Percentiles rank a stretch among this genome's conserved stretches.
Evolutionary conservation across 2,329 filamentous ascomycete species (phyloP).

Genomic region (Ceratocystis huliohia): DNA sequence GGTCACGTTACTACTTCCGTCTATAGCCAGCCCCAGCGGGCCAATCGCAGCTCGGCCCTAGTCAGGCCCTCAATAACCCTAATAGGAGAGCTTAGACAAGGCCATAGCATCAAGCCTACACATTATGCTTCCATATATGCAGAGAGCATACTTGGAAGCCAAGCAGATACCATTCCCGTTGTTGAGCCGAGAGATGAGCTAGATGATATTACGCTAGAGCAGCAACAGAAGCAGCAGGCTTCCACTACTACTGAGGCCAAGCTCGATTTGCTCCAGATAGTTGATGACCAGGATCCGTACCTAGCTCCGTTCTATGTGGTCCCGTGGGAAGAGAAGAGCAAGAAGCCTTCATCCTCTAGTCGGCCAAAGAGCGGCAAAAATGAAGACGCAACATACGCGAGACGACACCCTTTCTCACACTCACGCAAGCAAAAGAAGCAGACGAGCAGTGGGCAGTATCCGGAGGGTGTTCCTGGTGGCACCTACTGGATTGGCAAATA

Average conservation of each 20-base stretch:
- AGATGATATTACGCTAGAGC: background rate
- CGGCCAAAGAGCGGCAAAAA: background rate
- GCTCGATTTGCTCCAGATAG: background rate
- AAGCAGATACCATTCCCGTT: background rate
- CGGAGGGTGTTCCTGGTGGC: background rate
- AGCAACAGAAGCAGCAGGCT: background rate
- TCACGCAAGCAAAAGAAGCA: background rate
- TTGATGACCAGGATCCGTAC: background rate
- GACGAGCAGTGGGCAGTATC: background rate
- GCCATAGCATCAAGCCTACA: background rate
- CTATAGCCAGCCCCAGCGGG: background rate
- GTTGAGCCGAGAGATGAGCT: background rate
- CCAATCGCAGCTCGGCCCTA: background rate
- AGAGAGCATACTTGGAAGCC: background rate
- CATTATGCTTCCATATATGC: background rate
- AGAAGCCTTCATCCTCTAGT: background rate
- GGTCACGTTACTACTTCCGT: background rate
- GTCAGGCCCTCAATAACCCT: background rate
- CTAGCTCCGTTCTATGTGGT: background rate
- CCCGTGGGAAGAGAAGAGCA: background rate
- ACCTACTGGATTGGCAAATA: background rate
- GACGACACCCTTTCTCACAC: background rate
- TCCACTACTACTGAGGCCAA: background rate
- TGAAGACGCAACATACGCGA: background rate
- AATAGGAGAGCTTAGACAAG: background rate